Base-by-base conservation (phyloP, 495 filamentous ascomycete species). In the Xeromyces bisporus region DNA sequence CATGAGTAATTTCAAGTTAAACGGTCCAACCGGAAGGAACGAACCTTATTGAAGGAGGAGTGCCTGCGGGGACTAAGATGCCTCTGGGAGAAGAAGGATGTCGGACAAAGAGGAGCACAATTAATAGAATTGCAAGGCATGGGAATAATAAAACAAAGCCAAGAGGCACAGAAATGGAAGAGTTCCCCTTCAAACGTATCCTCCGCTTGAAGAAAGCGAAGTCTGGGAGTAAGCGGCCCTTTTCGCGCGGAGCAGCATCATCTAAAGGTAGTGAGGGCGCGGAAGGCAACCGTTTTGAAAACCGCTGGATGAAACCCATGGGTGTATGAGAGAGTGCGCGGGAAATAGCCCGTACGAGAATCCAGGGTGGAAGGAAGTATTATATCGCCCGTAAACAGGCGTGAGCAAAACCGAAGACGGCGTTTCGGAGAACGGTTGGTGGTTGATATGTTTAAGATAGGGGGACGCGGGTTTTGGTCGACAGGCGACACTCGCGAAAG, bases 91-190 rank as follows among this genome's bases (percentile, higher is more conserved):
- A 80, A 36, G 82, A 71, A 33, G 86, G 83, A 64, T 93, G 84
- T 48, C 78, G 73, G 41, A 92, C 72, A 55, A 97, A 83, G 36
- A 97, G 71, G 40, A 93, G 60, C 23, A 93, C 54, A 57, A 97
- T 87, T 49, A 94, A 65, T 42, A 93, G 66, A 55, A 96, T 71
- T 42, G 94, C 81, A 56, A 92, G 75, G 52, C 77, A 74, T 39
- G 89, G 89, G 57, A 94, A 94, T 46, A 94, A 60, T 37, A 96
- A 66, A 42, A 97, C 82, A 47, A 92, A 75, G 39, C 87, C 87
- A 28, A 96, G 63, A 21, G 89, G 89, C 55, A 97, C 77, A 29
- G 89, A 92, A 58, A 94, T 77, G 42, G 77, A 80, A 35, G 84
- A 93, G 53, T 91, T 93, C 52, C 84, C 82, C 63, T 78, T 80